phyloP scores from a whole-genome alignment of 164 flowering plant species.

The Brasenia schreberi region DNA sequence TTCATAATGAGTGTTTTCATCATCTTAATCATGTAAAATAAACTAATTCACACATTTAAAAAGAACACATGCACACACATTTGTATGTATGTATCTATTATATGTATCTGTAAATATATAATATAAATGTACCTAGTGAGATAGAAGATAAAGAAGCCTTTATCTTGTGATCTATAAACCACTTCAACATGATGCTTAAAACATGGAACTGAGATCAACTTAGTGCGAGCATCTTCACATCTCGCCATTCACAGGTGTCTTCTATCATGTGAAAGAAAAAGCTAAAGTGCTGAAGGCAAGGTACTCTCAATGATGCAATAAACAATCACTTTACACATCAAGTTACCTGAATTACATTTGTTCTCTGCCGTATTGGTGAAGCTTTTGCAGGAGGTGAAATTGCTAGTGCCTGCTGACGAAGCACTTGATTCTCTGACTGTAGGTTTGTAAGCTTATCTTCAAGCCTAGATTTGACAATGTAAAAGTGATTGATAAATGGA shows the following conservation, averaged over 20 bases:
- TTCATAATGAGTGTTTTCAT: too few species aligned
- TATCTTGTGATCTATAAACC: neutral
- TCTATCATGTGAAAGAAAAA: conserved; percentile 32
- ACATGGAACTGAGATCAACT: conserved; percentile 10
- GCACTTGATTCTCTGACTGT: conserved; percentile 94
- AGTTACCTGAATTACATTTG: conserved; percentile 61
- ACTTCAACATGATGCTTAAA: neutral
- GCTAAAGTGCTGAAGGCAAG: neutral
- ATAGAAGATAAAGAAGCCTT: too few species aligned
- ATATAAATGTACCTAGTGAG: too few species aligned
- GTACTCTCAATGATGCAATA: neutral
- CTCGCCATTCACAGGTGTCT: conserved; percentile 91
- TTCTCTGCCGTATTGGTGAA: conserved; percentile 42
- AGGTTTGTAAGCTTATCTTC: conserved; percentile 85
- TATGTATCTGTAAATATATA: too few species aligned
- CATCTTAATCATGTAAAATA: too few species aligned
- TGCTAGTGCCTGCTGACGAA: conserved; percentile 88
- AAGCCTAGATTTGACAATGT: conserved; percentile 33
- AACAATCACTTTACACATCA: neutral
- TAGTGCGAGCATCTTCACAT: conserved; percentile 37
- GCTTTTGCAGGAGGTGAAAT: conserved; percentile 82
- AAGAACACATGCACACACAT: neutral
- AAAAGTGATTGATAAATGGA: neutral
- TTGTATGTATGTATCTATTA: neutral
- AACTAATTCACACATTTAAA: too few species aligned